Base-by-base conservation (phyloP, 495 filamentous ascomycete species). In the Durotheca rogersii region DNA sequence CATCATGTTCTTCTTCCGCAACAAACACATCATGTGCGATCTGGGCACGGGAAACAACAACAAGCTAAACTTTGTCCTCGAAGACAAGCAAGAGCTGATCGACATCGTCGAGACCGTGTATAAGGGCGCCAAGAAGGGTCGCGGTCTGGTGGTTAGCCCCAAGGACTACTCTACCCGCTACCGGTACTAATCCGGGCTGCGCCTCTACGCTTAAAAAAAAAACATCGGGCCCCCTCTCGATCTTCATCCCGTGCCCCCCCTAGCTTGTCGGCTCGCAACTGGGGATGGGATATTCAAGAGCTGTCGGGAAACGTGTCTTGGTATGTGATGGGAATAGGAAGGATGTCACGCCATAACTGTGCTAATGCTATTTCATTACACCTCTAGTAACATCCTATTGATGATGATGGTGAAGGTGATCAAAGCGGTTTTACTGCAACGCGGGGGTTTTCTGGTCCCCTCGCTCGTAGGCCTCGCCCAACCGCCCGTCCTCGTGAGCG, bases 11-110 rank as follows among this genome's bases (percentile, higher is more conserved):
- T 98, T 97, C 79, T 98, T 91, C 72, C 81, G 93, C 37, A 97
- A 97, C 67, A 97, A 96, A 70, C 90, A 97, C 69, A 97, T 98
- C 85, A 93, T 94, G 88, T 91, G 86, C 67, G 93, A 96, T 82
- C 93, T 95, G 55, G 92, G 93, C 9, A 97, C 94, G 4, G 93
- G 93, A 59, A 95, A 98, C 72, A 98, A 98, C 69, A 97, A 98
- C 70, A 67, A 67, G 44, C 77, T 95, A 60, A 97, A 96, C 70
- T 97, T 89, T 83, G 90, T 97, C 30, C 70, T 96, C 45, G 93
- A 97, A 71, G 93, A 98, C 65, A 97, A 98, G 72, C 93, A 98
- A 68, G 93, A 98, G 72, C 70, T 98, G 62, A 97, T 98, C 60
- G 94, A 97, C 71, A 97, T 98, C 62, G 85, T 96, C 62, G 94